phyloP scores from a whole-genome alignment of 345 rosid genomes.

The Clarkia xantiana region DNA sequence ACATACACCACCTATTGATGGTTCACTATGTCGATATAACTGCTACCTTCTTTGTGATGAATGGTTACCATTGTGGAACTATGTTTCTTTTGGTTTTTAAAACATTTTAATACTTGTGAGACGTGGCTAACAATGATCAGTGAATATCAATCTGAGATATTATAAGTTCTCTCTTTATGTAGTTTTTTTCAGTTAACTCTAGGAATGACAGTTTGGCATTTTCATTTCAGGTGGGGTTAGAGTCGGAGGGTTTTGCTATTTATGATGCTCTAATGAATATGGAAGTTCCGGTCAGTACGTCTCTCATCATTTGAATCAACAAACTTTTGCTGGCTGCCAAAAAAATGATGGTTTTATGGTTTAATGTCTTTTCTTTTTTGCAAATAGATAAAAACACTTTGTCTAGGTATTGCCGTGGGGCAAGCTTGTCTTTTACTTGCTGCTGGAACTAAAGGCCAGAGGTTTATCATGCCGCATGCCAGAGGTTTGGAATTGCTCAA shows the following conservation, averaged over 20 bases:
- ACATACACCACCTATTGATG: too few species aligned
- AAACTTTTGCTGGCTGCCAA: not conserved
- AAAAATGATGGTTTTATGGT: not conserved
- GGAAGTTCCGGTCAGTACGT: constrained; percentile 36
- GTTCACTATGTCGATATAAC: too few species aligned
- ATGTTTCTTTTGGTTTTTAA: too few species aligned
- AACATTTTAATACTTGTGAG: too few species aligned
- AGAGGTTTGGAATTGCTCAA: constrained; percentile 54
- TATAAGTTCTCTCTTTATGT: too few species aligned
- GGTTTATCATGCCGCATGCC: constrained; percentile 85
- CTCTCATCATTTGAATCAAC: not conserved
- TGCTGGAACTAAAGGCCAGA: constrained; percentile 70
- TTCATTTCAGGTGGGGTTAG: constrained; percentile 59
- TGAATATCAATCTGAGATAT: too few species aligned
- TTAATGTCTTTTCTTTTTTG: not conserved
- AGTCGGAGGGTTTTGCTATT: constrained; percentile 84
- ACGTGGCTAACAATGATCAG: too few species aligned
- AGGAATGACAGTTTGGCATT: not conserved
- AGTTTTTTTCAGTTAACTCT: not conserved
- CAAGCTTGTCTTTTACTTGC: constrained; percentile 74
- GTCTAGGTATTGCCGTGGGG: constrained; percentile 69
- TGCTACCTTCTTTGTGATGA: too few species aligned
- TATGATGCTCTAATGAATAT: constrained; percentile 73
- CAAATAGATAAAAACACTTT: constrained; percentile 53
- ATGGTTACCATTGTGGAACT: too few species aligned